Evolutionary conservation across 345 rosid genomes (phyloP), one percentile per base, ranked within the genome.

Genomic region (Clausena lansium): DNA sequence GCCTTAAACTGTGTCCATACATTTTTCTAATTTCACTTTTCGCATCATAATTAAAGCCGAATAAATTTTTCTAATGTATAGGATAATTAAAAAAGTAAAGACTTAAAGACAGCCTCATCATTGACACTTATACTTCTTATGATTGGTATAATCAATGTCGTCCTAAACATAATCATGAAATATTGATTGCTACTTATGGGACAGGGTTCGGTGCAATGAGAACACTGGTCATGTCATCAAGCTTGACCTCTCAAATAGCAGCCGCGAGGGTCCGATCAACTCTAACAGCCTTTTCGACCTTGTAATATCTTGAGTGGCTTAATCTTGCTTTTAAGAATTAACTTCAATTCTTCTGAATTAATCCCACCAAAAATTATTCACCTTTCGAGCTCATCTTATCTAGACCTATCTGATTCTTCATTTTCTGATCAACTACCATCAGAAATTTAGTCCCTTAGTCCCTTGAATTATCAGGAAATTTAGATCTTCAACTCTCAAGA

Each of bases 381-480:
- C 20, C 33, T 70, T 4, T 70, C 73, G 27, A 45, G 15, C 9
- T 27, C 36, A 39, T 38, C 73, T n/a, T 39, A 50, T 45, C 22
- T 6, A 28, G 5, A 62, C 35, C 67, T 24, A 5, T 6, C 5
- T 6, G 7, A 3, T 30, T 11, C 36, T 62, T 63, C 13, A 3
- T 63, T 30, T 50, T 70, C 73, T 70, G 58, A 52, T 33, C 58
- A 70, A 24, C 45, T 70, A 8, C 58, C 57, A 9, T 3, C 11
- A 1, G 55, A 70, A 45, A 9, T 70, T 25, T 30, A 6, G 14
- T 24, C 14, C 13, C 7, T 38, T 67, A 15, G 36, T 67, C 62
- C 20, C 77, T 81, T 38, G 83, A 81, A 71, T 58, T 81, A 7
- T 81, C 77, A 52, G 0, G 1, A 1, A 71, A 76, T 59, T 11